Conservation (phyloP, 208 protist species). For the Wallacemonas collosoma region DNA sequence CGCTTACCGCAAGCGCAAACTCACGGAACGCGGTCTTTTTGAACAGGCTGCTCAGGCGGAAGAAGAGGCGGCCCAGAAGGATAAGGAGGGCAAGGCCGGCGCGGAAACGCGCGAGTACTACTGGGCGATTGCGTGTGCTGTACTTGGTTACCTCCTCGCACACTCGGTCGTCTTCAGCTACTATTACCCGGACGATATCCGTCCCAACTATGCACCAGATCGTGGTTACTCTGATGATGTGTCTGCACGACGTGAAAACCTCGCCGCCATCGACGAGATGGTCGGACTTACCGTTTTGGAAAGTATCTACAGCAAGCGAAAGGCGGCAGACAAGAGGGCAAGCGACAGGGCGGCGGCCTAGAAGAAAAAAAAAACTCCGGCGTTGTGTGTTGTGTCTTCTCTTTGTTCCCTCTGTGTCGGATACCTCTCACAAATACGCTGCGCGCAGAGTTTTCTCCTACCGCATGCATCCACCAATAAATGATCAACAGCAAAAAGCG, state of each 20-base stretch:
- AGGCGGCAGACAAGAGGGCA: slow-evolving; percentile 48
- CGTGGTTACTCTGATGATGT: slow-evolving; percentile 87
- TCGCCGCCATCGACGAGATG: slow-evolving; percentile 77
- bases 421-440: slow-evolving; percentile 11
- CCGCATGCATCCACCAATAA: not conserved
- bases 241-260: slow-evolving; percentile 52
- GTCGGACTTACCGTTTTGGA: slow-evolving; percentile 81
- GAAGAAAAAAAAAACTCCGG: not conserved
- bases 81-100: slow-evolving; percentile 62
- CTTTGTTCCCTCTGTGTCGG: slow-evolving; percentile 16
- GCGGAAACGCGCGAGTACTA: slow-evolving; percentile 84
- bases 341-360: slow-evolving; percentile 10
- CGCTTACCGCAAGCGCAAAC: slow-evolving; percentile 79
- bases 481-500: not conserved
- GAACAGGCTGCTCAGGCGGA: slow-evolving; percentile 75
- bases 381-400: slow-evolving; percentile 1
- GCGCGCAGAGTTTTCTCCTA: not conserved
- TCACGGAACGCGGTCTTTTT: slow-evolving; percentile 84
- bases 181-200: slow-evolving; percentile 84
- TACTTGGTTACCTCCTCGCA: slow-evolving; percentile 76
- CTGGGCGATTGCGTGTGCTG: slow-evolving; percentile 72
- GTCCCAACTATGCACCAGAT: slow-evolving; percentile 77
- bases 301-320: slow-evolving; percentile 77
- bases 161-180: slow-evolving; percentile 79
- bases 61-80: slow-evolving; percentile 67